A percentile compares a stretch with the other conserved stretches of the same genome.
phyloP scores from a whole-genome alignment of 2,329 filamentous ascomycete species.

The Pyricularia sp. region DNA sequence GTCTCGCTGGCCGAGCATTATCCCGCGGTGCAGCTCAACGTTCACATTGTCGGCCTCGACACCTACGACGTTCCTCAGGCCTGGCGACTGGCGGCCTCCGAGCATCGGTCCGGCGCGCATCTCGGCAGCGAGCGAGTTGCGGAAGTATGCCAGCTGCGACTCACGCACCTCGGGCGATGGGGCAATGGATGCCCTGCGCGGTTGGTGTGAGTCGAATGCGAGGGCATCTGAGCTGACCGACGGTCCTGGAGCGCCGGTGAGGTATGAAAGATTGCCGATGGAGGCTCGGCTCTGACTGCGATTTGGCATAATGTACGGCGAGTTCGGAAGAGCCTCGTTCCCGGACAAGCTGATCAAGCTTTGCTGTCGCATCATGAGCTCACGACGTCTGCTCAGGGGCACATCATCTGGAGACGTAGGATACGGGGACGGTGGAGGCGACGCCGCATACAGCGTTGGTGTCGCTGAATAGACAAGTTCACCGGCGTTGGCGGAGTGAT shows the following conservation, averaged over 20 bases:
- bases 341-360: slow-evolving; percentile 24
- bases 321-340: background rate
- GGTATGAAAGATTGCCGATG: background rate
- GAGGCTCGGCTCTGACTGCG: slow-evolving; percentile 4
- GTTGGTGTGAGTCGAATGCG: slow-evolving; percentile 46
- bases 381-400: slow-evolving; percentile 58
- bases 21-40: slow-evolving; percentile 44
- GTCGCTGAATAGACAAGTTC: slow-evolving; percentile 23
- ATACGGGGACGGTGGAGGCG: background rate
- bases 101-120: slow-evolving; percentile 28
- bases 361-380: slow-evolving; percentile 51
- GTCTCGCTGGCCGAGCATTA: slow-evolving; percentile 52
- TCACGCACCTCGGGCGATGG: slow-evolving; percentile 38
- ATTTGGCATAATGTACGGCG: slow-evolving; percentile 8
- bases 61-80: slow-evolving; percentile 7
- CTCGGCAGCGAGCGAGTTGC: slow-evolving; percentile 55
- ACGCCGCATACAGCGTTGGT: slow-evolving; percentile 1
- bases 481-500: slow-evolving; percentile 20
- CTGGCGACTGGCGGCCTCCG: slow-evolving; percentile 25
- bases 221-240: slow-evolving; percentile 23
- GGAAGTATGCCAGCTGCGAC: slow-evolving; percentile 56
- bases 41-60: slow-evolving; percentile 22
- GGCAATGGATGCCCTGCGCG: slow-evolving; percentile 27
- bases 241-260: background rate
- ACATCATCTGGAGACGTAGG: slow-evolving; percentile 45